Base-by-base conservation (phyloP, 2,329 filamentous ascomycete genomes). In the Aspergillus sojae region DNA sequence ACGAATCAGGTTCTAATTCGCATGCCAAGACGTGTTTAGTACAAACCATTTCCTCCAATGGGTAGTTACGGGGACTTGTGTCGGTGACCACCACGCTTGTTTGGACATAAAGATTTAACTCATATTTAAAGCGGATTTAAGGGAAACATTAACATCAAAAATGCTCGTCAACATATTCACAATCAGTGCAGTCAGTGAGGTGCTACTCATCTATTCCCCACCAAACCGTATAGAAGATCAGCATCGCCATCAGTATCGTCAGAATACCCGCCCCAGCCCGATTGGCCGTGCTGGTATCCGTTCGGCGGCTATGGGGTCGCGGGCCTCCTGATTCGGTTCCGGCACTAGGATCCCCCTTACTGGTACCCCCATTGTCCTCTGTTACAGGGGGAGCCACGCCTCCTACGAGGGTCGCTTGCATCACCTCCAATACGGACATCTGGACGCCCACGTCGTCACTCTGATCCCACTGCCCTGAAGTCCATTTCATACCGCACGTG, bases 401-500 rank as follows among this genome's bases (percentile, higher is more conserved):
- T 5, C 60, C 66, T 39, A 77, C 70, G n/a, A 78, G 67, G n/a
- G 70, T 76, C 5, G 72, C 69, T 65, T 77, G 75, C 12, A 78
- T 71, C 0, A 75, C 71, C 45, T 77, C 74, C 43, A 78, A 50
- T 5, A 75, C 75, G 26, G 74, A 74, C 78, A 81, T 79, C 62
- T 81, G 78, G 60, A 79, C 71, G 10, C 78, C 78, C 7, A 80
- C 75, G 36, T 79, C 78, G 21, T 71, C 68, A 10, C 68, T 74
- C 3, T 76, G 74, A 41, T 79, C 77, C 71, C 74, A 80, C 41
- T 74, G 74, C 53, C 71, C 58, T 0, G 72, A 70, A 1, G 72
- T 76, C 81, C 81, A 83, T 60, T 77, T 75, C 54, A 79, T 59
- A 3, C 80, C 80, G 57, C 81, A 83, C 0, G 72, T 73, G 5